Base-by-base conservation (phyloP, 1,284 basidiomycete genomes). In the Naganishia sp. region DNA sequence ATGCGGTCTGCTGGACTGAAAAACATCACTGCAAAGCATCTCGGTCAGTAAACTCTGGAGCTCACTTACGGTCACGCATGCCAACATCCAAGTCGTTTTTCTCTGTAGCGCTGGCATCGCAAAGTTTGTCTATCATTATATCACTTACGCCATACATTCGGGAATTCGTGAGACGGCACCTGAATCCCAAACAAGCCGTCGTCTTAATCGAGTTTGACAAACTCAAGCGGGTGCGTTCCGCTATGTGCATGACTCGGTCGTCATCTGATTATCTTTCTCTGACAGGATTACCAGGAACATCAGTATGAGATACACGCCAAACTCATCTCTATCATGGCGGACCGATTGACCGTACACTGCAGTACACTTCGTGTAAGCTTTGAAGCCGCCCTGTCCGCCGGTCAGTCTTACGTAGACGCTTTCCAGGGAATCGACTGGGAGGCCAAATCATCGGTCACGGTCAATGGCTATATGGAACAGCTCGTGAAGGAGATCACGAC, bases 231-330 rank as follows among this genome's bases (percentile, higher is more conserved):
- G 90, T 90, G 71, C 70, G 88, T 82, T 21, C 41, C 43, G 41
- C 9, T 67, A 39, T 39, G 10, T 39, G 13, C 35, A 39, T 25
- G 15, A 49, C 10, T 39, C 17, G 32, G 31, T 15, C 21, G 39
- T 25, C 21, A n/a, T 51, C 5, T 60, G n/a, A 45, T 35, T 21
- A 46, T 41, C 13, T 18, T n/a, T 69, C 39, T 17, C 18, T 15
- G 28, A 9, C 69, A 92, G 89, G 96, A 99, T 79, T 98, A 91
- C 76, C 94, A 97, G 84, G 95, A 99, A 78, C 95, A 99, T 80
- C 96, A 99, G 81, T 92, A 94, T 76, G 96, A 99, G 82, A 97
- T 99, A 63, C 94, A 99, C 78, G 86, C 92, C 64, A 99, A 99
- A 82, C 84, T 99, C 62, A 90, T 99, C 58, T 90, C 94, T 43